Percentiles rank a stretch among this genome's conserved stretches.
phyloP scores from a whole-genome alignment of 2,329 filamentous ascomycete genomes.

The Ophiosphaerella korrae region DNA sequence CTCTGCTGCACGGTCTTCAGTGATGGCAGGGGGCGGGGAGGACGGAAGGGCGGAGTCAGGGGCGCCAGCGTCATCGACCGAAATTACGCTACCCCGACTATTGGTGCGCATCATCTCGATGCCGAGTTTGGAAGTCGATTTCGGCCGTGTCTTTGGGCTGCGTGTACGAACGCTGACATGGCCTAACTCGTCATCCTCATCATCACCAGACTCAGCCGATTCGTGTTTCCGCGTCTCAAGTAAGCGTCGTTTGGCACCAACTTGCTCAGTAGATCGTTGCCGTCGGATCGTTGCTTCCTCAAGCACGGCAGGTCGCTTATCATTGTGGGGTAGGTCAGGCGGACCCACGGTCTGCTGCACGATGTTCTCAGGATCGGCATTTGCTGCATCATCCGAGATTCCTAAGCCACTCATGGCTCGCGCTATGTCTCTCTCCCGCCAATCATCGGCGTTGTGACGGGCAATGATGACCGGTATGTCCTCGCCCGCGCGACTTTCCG shows the following conservation, averaged over 20 bases:
- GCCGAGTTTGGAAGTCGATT: constrained; percentile 75
- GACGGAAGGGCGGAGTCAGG: constrained; percentile 42
- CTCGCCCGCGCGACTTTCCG: constrained; percentile 74
- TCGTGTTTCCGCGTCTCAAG: constrained; percentile 75
- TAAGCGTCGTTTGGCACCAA: constrained; percentile 74
- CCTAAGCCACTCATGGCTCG: constrained; percentile 69
- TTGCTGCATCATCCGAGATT: constrained; percentile 69
- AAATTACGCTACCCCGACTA: constrained; percentile 78
- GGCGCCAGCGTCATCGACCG: constrained; percentile 51
- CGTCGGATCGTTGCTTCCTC: constrained; percentile 56
- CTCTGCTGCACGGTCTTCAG: constrained; percentile 47
- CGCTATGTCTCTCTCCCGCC: constrained; percentile 65
- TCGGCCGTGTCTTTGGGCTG: constrained; percentile 56
- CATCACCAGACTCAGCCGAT: constrained; percentile 85
- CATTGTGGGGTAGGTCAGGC: constrained; percentile 50
- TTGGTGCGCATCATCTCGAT: constrained; percentile 99
- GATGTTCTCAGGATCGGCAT: constrained; percentile 40
- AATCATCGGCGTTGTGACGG: constrained; percentile 75
- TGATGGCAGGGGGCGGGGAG: constrained; percentile 49
- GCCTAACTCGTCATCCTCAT: constrained; percentile 91
- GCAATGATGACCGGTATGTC: constrained; percentile 78
- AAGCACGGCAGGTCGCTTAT: constrained; percentile 66
- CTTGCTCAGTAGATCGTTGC: constrained; percentile 73
- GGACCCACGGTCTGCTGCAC: constrained; percentile 41
- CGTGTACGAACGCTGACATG: constrained; percentile 56